phyloP scores from a whole-genome alignment of 495 filamentous ascomycete genomes.

The Podospora pseudoanserina region DNA sequence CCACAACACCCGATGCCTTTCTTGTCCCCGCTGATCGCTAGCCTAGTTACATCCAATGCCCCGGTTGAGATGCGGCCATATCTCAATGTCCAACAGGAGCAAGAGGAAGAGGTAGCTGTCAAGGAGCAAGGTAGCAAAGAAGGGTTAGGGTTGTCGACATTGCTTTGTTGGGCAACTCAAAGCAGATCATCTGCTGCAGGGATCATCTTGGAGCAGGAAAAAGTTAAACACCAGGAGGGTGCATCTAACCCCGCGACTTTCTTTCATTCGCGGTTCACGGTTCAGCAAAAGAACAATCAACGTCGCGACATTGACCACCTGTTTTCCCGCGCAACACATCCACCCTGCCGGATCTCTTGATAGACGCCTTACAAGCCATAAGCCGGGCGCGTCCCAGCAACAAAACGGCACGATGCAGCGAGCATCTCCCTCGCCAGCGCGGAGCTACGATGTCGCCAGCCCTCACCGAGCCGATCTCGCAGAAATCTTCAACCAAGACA shows the following conservation, averaged over 20 bases:
- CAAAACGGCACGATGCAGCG: constrained; percentile 33
- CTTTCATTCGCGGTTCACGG: background rate
- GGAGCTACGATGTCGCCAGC: constrained; percentile 36
- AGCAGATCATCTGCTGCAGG: background rate
- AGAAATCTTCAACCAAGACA: constrained; percentile 35
- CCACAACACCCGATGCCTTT: background rate
- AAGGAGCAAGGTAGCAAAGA: background rate
- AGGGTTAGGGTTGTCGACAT: background rate
- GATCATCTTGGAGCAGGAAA: background rate
- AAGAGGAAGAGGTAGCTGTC: background rate
- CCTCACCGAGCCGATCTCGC: constrained; percentile 35
- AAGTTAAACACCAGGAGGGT: background rate
- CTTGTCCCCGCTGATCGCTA: background rate
- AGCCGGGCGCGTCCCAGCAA: background rate
- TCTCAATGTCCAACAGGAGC: background rate
- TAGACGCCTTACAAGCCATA: background rate
- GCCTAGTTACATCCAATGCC: background rate
- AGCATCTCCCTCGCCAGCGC: constrained; percentile 36
- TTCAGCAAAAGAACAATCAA: background rate
- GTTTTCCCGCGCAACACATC: background rate
- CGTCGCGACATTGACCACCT: background rate
- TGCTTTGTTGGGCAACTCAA: background rate
- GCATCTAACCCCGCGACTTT: background rate
- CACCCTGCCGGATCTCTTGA: background rate
- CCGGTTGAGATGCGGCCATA: background rate